A percentile compares a stretch with the other conserved stretches of the same genome.
Evolutionary conservation across 768 basidiomycete species (phyloP).

Genomic region (Psilocybe subaeruginosa): DNA sequence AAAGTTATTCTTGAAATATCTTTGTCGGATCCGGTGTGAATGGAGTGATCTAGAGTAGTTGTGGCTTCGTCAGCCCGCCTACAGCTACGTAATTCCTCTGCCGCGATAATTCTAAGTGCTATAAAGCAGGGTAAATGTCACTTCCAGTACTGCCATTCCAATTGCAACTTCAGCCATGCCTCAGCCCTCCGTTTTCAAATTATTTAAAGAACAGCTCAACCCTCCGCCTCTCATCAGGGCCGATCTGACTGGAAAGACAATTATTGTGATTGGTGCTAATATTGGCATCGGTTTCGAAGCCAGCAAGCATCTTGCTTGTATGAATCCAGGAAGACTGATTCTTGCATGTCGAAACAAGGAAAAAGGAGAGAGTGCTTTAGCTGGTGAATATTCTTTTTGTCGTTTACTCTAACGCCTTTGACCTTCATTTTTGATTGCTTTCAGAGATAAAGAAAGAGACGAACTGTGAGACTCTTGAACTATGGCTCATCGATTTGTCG

Average conservation of each 20-base stretch:
- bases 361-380: slow-evolving; percentile 37
- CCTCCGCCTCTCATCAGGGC: slow-evolving; percentile 30
- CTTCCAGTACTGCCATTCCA: background rate
- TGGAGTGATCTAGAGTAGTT: too few species aligned
- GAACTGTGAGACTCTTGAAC: slow-evolving; percentile 34
- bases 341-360: slow-evolving; percentile 38
- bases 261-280: slow-evolving; percentile 54
- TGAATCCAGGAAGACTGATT: slow-evolving; percentile 43
- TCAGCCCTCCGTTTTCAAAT: slow-evolving; percentile 1
- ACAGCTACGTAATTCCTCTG: too few species aligned
- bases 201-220: slow-evolving; percentile 11
- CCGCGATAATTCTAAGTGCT: too few species aligned
- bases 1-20: too few species aligned
- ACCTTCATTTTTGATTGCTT: background rate
- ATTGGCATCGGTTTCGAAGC: slow-evolving; percentile 52
- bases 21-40: too few species aligned
- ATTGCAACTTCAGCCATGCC: slow-evolving; percentile 13
- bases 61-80: too few species aligned
- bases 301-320: slow-evolving; percentile 44
- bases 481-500: slow-evolving; percentile 43
- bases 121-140: background rate
- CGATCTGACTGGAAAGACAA: slow-evolving; percentile 44
- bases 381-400: slow-evolving; percentile 22
- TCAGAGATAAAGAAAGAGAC: slow-evolving; percentile 26
- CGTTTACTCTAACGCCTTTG: background rate